Evolutionary conservation across 106 monocot species (phyloP), one percentile per base, ranked within the genome.

Genomic region (Dactylorhiza incarnata): DNA sequence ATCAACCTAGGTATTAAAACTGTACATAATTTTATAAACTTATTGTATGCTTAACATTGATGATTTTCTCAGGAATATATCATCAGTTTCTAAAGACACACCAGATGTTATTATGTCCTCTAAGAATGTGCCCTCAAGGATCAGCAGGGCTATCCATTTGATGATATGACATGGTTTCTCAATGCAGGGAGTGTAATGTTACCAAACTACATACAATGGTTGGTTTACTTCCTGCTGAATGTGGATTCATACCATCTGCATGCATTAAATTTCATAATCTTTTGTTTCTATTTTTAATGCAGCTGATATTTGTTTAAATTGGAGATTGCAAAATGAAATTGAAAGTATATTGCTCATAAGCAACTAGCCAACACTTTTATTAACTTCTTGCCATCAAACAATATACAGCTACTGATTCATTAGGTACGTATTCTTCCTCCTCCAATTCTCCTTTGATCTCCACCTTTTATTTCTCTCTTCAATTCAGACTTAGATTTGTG

Each of bases 151-250:
- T 84, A 87, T 80, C 87, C 84, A 72, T 77, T 77, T 59, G 89
- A 96, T 78, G 81, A 89, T 15, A 75, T 91, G 25, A 72, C 78
- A 29, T 89, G 93, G 10, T 96, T 93, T 78, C 84, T 96, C 15
- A 90, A 90, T 71, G 96, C 93, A 90, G 93, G 81, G 93, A 96
- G 8, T 90, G 96, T 88, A 88, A 87, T 81, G 84, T 84, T 19
- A 22, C 78, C 10, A 90, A 88, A 87, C 93, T 93, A 72, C 85
- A 93, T 86, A 89, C 85, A 52, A 90, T 97, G 96, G 96, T 97
- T 66, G 14, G 48, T 5, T 6, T 63, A 16, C 68, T 13, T 77
- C 7, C 48, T 51, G 12, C 9, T 48, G 76, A 76, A 48, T 71
- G 45, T 49, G 78, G 15, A 43, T 71, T 68, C 45, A 74, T 65